These are phyloP conservation scores for Stemphylium beticola DNA, from an alignment of 2,329 filamentous ascomycete genomes.

Conservation along the genomic window DNA sequence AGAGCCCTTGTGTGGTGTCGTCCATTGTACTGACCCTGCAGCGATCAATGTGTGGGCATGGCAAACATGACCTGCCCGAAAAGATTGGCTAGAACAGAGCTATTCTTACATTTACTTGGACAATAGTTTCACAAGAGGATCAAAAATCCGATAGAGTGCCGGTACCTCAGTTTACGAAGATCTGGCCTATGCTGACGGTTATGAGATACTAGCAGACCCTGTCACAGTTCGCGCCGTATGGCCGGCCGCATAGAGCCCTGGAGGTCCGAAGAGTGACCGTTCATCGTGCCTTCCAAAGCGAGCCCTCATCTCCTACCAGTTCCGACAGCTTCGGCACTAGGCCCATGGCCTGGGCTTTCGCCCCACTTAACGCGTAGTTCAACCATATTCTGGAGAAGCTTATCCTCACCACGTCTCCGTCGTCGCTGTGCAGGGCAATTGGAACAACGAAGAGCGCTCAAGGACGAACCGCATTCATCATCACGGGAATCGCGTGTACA, in stretches of 20 bases:
- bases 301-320: background rate
- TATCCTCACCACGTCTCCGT: constrained; percentile 7
- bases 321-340: constrained; percentile 3
- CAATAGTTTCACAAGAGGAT: too few relatives aligned
- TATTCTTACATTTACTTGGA: too few relatives aligned
- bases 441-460: background rate
- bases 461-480: background rate
- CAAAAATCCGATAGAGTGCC: too few relatives aligned
- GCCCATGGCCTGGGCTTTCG: background rate
- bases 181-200: background rate
- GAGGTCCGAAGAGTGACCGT: background rate
- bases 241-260: too few relatives aligned
- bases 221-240: too few relatives aligned
- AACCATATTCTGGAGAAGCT: constrained; percentile 12
- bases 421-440: background rate
- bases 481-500: background rate
- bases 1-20: too few relatives aligned
- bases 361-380: constrained; percentile 11
- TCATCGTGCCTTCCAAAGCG: background rate
- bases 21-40: too few relatives aligned
- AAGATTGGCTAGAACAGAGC: too few relatives aligned
- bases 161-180: background rate
- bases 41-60: background rate
- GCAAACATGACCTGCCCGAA: too few relatives aligned
- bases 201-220: background rate